Evolutionary conservation across 208 protist species (phyloP).

Genomic region (Vickermania spadyakhi): DNA sequence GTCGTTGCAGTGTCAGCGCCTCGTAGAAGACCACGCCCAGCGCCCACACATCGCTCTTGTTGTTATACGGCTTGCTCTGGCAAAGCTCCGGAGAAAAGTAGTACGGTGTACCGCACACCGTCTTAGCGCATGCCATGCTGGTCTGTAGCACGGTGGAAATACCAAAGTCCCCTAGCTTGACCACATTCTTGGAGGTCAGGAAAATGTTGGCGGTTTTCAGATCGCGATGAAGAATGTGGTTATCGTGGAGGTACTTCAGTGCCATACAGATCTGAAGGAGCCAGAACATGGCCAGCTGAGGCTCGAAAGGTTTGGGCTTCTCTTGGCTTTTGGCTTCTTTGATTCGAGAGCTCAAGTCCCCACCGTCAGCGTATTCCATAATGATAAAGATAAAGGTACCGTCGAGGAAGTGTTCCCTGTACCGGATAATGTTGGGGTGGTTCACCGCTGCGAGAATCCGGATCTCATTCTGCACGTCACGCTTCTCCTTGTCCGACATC

Average conservation of each 20-base stretch:
- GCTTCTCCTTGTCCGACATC: slow-evolving; percentile 87
- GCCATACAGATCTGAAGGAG: slow-evolving; percentile 88
- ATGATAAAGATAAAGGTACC: slow-evolving; percentile 86
- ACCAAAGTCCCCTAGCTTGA: slow-evolving; percentile 89
- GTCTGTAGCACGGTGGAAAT: slow-evolving; percentile 91
- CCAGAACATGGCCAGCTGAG: slow-evolving; percentile 86
- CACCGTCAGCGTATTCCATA: slow-evolving; percentile 91
- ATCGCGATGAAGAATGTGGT: slow-evolving; percentile 88
- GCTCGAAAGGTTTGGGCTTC: slow-evolving; percentile 56
- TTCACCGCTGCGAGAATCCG: slow-evolving; percentile 83
- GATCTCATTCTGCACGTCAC: slow-evolving; percentile 90
- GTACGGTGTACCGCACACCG: slow-evolving; percentile 94
- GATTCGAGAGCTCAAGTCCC: slow-evolving; percentile 79
- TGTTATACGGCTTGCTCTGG: slow-evolving; percentile 92
- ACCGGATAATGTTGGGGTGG: slow-evolving; percentile 91
- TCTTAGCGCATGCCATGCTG: slow-evolving; percentile 88
- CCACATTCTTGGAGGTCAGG: slow-evolving; percentile 77
- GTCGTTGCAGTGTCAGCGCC: slow-evolving; percentile 80
- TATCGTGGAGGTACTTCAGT: slow-evolving; percentile 89
- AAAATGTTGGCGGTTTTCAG: slow-evolving; percentile 90
- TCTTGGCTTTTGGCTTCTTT: slow-evolving; percentile 84
- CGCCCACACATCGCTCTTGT: slow-evolving; percentile 91
- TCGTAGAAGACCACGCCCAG: slow-evolving; percentile 90
- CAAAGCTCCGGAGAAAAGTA: slow-evolving; percentile 95
- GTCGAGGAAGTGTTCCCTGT: slow-evolving; percentile 86